Percentiles rank a stretch among this genome's conserved stretches.
Conservation (phyloP, 2,329 filamentous ascomycete species). For the Huntiella savannae region DNA sequence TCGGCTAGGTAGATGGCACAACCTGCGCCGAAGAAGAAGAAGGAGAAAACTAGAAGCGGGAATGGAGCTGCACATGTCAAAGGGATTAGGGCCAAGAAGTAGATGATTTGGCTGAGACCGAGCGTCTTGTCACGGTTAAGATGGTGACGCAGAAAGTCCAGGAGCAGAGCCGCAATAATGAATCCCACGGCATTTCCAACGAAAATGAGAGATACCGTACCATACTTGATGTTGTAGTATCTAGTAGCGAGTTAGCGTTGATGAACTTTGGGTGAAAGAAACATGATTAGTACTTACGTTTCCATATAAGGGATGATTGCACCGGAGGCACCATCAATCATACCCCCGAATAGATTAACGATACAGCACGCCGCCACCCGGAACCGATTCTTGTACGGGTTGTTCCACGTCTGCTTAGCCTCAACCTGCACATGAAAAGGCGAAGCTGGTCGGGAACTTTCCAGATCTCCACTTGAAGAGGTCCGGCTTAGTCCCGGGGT, state of each 20-base stretch:
- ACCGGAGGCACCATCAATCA: conserved; percentile 59
- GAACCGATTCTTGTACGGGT: conserved; percentile 50
- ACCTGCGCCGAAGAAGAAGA: conserved; percentile 46
- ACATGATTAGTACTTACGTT: conserved; percentile 20
- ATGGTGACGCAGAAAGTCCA: conserved; percentile 41
- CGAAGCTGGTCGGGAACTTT: conserved; percentile 33
- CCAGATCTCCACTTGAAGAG: conserved; percentile 20
- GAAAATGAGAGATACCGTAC: conserved; percentile 64
- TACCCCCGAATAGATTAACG: conserved; percentile 47
- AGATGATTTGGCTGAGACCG: conserved; percentile 35
- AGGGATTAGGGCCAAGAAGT: conserved; percentile 43
- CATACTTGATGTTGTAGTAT: conserved; percentile 57
- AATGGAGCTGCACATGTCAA: conserved; percentile 53
- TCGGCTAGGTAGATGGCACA: conserved; percentile 37
- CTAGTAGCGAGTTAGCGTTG: conserved; percentile 16
- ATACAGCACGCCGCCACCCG: conserved; percentile 45
- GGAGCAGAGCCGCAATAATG: conserved; percentile 49
- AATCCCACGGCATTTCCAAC: conserved; percentile 61
- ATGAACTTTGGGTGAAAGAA: background rate
- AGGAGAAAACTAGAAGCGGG: conserved; percentile 44
- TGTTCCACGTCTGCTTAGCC: conserved; percentile 35
- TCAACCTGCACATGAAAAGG: conserved; percentile 25
- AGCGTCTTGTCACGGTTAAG: conserved; percentile 48
- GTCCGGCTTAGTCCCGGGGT: background rate
- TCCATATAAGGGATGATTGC: conserved; percentile 71